A percentile compares a stretch with the other conserved stretches of the same genome.
Conservation (phyloP, 805 yeast species). For the Lachancea waltii region DNA sequence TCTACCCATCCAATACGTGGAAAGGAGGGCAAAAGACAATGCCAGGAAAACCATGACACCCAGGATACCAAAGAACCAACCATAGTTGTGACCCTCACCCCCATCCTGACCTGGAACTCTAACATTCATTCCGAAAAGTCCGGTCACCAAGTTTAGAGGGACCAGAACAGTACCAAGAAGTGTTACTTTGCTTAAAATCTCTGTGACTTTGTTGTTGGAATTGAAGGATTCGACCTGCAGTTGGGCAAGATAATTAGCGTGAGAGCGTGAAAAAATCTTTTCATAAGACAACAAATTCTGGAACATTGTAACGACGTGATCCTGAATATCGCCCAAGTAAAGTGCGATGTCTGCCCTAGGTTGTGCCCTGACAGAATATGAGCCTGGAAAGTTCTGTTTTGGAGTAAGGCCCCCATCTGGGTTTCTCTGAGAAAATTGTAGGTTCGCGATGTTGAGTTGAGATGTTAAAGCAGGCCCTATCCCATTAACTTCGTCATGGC, state of each 20-base stretch:
- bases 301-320: slow-evolving; percentile 93
- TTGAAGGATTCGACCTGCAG: slow-evolving; percentile 87
- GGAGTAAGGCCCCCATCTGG: slow-evolving; percentile 1
- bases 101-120: slow-evolving; percentile 65
- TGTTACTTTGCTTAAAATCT: slow-evolving; percentile 83
- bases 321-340: slow-evolving; percentile 92
- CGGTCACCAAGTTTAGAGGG: slow-evolving; percentile 85
- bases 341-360: slow-evolving; percentile 90
- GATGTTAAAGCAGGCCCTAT: slow-evolving; percentile 39
- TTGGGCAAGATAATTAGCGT: slow-evolving; percentile 88
- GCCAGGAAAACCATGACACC: slow-evolving; percentile 44
- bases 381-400: slow-evolving; percentile 1
- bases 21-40: slow-evolving; percentile 35
- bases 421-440: slow-evolving; percentile 17
- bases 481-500: slow-evolving; percentile 59
- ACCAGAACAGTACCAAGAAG: slow-evolving; percentile 82
- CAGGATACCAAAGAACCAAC: slow-evolving; percentile 67
- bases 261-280: slow-evolving; percentile 87
- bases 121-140: slow-evolving; percentile 95
- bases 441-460: slow-evolving; percentile 34
- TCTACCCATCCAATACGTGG: slow-evolving; percentile 38
- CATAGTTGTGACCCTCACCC: slow-evolving; percentile 23
- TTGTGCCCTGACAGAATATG: slow-evolving; percentile 34
- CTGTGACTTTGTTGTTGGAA: slow-evolving; percentile 78
- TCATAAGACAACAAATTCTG: slow-evolving; percentile 86